phyloP scores from a whole-genome alignment of 306 rosid genomes.

The Sophora flavescens region DNA sequence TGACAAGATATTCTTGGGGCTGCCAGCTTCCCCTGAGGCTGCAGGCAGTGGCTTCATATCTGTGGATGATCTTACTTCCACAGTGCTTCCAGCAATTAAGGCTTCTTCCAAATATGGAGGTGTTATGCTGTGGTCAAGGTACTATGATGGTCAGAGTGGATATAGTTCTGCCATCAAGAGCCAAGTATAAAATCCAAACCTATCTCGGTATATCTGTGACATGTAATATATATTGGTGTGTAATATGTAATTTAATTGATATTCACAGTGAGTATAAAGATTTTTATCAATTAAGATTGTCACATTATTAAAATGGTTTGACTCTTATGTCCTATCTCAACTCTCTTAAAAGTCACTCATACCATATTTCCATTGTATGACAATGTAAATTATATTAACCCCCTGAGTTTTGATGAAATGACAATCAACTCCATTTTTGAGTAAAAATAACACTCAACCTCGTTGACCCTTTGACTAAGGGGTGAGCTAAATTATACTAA shows the following conservation, averaged over 20 bases:
- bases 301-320: too few species aligned
- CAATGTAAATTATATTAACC: too few species aligned
- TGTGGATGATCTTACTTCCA: constrained; percentile 48
- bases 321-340: too few species aligned
- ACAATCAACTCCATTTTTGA: too few species aligned
- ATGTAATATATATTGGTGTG: background rate
- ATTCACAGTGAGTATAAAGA: too few species aligned
- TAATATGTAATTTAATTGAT: background rate
- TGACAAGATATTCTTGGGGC: constrained; percentile 51
- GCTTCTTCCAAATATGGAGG: constrained; percentile 53
- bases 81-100: constrained; percentile 54
- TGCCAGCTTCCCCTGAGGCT: constrained; percentile 52
- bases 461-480: too few species aligned
- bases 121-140: constrained; percentile 56
- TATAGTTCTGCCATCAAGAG: constrained; percentile 51
- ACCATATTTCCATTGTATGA: too few species aligned
- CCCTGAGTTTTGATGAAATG: too few species aligned
- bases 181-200: constrained; percentile 33
- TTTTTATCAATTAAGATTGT: too few species aligned
- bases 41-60: constrained; percentile 54
- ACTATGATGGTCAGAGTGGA: constrained; percentile 48
- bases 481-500: too few species aligned
- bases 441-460: too few species aligned
- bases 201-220: background rate
- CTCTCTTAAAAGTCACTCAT: too few species aligned